Evolutionary conservation across 192 early-diverging fungal genomes (phyloP).

Genomic region (Thoreauomyces humboldtii): DNA sequence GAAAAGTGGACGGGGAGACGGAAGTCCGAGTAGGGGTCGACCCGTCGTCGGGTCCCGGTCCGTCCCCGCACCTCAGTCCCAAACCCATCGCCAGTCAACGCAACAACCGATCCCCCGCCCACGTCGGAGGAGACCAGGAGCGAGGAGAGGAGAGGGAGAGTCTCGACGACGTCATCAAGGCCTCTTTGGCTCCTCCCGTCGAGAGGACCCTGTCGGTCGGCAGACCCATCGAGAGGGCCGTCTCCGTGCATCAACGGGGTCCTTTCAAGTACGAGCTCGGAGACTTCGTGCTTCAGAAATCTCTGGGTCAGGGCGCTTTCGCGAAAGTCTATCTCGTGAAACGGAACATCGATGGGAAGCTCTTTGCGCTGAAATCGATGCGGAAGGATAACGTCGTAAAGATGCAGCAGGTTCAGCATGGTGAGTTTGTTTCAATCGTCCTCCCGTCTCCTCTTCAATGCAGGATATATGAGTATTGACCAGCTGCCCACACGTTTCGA

Average conservation of each 20-base stretch:
- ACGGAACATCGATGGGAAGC: conserved; percentile 63
- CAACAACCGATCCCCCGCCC: no score
- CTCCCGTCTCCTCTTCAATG: no score
- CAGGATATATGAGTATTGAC: no score
- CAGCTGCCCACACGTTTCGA: no score
- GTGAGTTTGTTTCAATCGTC: no score
- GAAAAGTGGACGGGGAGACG: no score
- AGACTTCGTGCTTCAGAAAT: conserved; percentile 75
- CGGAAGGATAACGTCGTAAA: conserved; percentile 84
- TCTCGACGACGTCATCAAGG: neutral
- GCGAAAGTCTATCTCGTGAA: conserved; percentile 85
- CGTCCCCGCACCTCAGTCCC: no score
- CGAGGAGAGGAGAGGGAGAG: neutral
- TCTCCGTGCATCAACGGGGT: conserved; percentile 31
- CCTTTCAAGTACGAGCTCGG: conserved; percentile 46
- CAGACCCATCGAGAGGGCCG: conserved; percentile 14
- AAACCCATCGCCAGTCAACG: no score
- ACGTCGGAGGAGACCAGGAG: no score
- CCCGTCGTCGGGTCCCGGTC: no score
- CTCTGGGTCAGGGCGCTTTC: conserved; percentile 87
- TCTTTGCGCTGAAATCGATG: conserved; percentile 90
- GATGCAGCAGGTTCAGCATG: conserved; percentile 66
- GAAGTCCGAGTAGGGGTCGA: no score
- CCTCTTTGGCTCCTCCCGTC: neutral
- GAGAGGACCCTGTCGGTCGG: neutral